Percentiles rank a stretch among this genome's conserved stretches.
phyloP scores from a whole-genome alignment of 73 alveolate species.

The Paramecium pentaurelia region DNA sequence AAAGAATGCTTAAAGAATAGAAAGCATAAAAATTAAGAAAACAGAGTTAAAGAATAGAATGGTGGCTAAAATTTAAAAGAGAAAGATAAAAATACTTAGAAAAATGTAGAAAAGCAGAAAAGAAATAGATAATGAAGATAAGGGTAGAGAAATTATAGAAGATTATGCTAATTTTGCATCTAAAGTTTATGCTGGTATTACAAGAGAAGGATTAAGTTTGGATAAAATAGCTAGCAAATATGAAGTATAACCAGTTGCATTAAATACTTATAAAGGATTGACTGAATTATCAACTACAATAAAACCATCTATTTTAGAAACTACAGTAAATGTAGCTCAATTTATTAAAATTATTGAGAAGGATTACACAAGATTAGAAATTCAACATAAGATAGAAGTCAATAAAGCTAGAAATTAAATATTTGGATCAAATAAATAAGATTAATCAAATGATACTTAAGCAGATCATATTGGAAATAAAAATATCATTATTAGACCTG shows the following conservation, averaged over 20 bases:
- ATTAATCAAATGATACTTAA: conserved; percentile 44
- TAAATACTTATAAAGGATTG: conserved; percentile 89
- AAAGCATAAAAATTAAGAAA: conserved; percentile 80
- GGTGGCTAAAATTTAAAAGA: conserved; percentile 85
- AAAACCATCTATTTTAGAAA: conserved; percentile 66
- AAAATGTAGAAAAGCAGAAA: conserved; percentile 95
- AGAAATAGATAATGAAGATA: conserved; percentile 79
- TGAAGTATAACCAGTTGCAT: conserved; percentile 95
- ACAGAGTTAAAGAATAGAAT: conserved; percentile 87
- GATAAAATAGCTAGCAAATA: conserved; percentile 95
- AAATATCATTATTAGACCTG: conserved; percentile 53
- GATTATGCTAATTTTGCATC: conserved; percentile 97
- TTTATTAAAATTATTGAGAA: conserved; percentile 61
- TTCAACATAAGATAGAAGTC: conserved; percentile 55
- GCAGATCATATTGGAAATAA: conserved; percentile 60
- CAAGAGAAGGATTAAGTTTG: conserved; percentile 95
- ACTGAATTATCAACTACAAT: conserved; percentile 79
- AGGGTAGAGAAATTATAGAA: conserved; percentile 92
- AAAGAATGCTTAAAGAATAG: conserved; percentile 84
- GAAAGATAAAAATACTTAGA: conserved; percentile 93
- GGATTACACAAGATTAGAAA: conserved; percentile 62
- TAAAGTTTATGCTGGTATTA: conserved; percentile 95
- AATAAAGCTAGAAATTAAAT: conserved; percentile 60
- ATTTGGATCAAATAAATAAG: conserved; percentile 46
- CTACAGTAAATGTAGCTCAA: conserved; percentile 52